phyloP scores from a whole-genome alignment of 257 asterid genomes.

The Primulina eburnea region DNA sequence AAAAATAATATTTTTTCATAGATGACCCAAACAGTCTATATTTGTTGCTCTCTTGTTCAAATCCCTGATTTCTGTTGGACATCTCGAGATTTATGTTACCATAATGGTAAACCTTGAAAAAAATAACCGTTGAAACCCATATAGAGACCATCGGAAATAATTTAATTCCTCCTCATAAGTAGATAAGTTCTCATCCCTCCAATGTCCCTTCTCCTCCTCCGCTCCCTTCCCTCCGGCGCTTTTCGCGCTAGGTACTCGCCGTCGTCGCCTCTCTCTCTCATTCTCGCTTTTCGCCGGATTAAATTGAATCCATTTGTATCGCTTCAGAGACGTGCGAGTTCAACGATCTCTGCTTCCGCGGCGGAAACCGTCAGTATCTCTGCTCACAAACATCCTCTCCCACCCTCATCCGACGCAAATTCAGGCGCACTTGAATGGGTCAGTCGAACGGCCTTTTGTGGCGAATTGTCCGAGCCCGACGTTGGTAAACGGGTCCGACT shows the following conservation, averaged over 20 bases:
- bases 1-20: too few species aligned
- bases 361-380: conserved; percentile 38
- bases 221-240: conserved; percentile 60
- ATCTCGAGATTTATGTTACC: too few species aligned
- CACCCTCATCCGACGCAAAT: conserved; percentile 28
- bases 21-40: too few species aligned
- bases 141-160: neutral
- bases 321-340: conserved; percentile 35
- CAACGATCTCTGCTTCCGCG: conserved; percentile 34
- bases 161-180: neutral
- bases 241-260: conserved; percentile 53
- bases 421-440: conserved; percentile 64
- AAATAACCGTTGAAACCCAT: neutral
- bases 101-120: too few species aligned
- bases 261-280: conserved; percentile 29
- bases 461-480: conserved; percentile 67
- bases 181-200: conserved; percentile 20
- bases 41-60: too few species aligned
- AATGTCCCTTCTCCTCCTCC: conserved; percentile 67
- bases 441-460: conserved; percentile 68
- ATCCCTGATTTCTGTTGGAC: too few species aligned
- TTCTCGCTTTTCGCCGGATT: conserved; percentile 29
- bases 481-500: conserved; percentile 80
- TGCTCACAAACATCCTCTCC: conserved; percentile 31
- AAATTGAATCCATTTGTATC: conserved; percentile 18